phyloP scores from a whole-genome alignment of 2,329 filamentous ascomycete species.

The Myriangium duriaei region DNA sequence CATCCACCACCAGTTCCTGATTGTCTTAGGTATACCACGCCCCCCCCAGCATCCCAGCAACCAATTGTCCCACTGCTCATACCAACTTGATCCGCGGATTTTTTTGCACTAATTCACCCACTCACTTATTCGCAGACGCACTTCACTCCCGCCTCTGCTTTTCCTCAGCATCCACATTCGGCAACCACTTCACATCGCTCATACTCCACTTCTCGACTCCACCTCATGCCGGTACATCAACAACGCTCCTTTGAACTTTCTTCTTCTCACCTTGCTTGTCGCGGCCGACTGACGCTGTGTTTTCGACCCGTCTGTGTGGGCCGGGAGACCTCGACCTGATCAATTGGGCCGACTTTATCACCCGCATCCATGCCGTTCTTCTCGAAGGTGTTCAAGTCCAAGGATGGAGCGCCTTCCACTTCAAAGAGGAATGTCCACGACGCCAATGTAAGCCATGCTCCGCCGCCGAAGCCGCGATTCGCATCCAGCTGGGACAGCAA shows the following conservation, averaged over 20 bases:
- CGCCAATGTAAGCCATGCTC: constrained; percentile 38
- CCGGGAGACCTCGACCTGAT: neutral
- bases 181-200: neutral
- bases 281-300: neutral
- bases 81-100: neutral
- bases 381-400: constrained; percentile 57
- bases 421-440: constrained; percentile 42
- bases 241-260: neutral
- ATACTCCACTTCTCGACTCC: neutral
- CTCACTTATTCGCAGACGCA: too few species aligned
- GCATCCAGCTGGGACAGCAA: constrained; percentile 74
- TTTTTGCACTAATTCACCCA: too few species aligned
- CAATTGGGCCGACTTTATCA: too few species aligned
- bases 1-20: neutral
- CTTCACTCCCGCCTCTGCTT: too few species aligned
- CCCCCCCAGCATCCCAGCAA: constrained; percentile 3
- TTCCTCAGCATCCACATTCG: neutral
- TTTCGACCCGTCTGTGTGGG: too few species aligned
- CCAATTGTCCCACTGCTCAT: neutral
- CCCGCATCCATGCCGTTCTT: constrained; percentile 52
- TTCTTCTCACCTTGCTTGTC: neutral
- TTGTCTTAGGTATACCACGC: neutral
- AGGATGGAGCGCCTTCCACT: constrained; percentile 47
- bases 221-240: neutral
- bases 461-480: constrained; percentile 63